A percentile compares a stretch with the other conserved stretches of the same genome.
These are phyloP conservation scores for Penicillium longicatenatum DNA, from an alignment of 495 filamentous ascomycete species.

Conservation along the genomic window DNA sequence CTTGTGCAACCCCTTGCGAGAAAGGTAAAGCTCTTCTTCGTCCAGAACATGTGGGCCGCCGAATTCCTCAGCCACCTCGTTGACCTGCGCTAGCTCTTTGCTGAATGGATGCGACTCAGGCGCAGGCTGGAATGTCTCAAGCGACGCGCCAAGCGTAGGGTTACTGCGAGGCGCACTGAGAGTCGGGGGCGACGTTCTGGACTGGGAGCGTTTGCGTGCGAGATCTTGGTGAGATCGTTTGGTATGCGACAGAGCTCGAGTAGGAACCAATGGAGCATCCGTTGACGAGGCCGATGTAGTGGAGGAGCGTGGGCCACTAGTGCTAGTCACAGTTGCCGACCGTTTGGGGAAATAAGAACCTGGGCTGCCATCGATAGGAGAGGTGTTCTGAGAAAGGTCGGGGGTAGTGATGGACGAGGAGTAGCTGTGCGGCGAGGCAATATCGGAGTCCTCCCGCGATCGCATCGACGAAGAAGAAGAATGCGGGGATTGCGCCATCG, in stretches of 20 bases:
- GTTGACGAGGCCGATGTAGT: conserved; percentile 46
- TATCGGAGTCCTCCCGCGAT: conserved; percentile 65
- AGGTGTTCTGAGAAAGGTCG: conserved; percentile 64
- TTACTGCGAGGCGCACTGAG: conserved; percentile 37
- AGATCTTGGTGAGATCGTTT: conserved; percentile 72
- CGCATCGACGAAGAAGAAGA: conserved; percentile 57
- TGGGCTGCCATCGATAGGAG: conserved; percentile 63
- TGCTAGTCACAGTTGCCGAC: conserved; percentile 44
- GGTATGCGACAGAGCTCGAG: conserved; percentile 79
- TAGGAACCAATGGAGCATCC: conserved; percentile 67
- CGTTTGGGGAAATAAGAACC: conserved; percentile 74
- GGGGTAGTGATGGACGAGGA: conserved; percentile 67
- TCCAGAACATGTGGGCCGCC: conserved; percentile 65
- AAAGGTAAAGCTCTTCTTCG: conserved; percentile 69
- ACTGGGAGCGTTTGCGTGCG: conserved; percentile 67
- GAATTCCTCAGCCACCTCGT: conserved; percentile 82
- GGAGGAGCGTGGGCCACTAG: conserved; percentile 44
- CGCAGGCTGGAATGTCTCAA: conserved; percentile 45
- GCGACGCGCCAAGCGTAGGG: conserved; percentile 37
- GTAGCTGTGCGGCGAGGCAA: conserved; percentile 57
- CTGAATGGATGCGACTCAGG: conserved; percentile 51
- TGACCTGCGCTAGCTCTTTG: conserved; percentile 53
- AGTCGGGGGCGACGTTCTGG: conserved; percentile 48
- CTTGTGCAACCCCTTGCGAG: conserved; percentile 66
- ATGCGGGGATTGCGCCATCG: conserved; percentile 50